Evolutionary conservation across 1,284 basidiomycete species (phyloP).

Genomic region (Moesziomyces sp.): DNA sequence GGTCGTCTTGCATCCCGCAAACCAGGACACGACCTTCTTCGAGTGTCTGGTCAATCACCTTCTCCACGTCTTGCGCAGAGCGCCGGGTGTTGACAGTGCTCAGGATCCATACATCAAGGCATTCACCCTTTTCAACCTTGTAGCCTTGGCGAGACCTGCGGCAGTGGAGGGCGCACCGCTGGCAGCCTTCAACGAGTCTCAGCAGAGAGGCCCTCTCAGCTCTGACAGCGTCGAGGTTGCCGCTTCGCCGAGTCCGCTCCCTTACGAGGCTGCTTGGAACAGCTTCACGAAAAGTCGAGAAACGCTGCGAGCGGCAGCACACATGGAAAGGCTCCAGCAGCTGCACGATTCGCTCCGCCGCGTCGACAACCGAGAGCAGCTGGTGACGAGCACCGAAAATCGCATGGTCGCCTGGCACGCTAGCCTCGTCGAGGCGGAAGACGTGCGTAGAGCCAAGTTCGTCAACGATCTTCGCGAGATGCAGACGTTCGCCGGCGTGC

Average conservation of each 20-base stretch:
- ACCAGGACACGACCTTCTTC: constrained; percentile 51
- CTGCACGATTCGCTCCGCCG: constrained; percentile 44
- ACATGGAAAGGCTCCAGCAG: constrained; percentile 53
- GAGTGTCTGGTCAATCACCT: constrained; percentile 52
- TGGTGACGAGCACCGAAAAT: constrained; percentile 40
- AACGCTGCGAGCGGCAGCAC: constrained; percentile 48
- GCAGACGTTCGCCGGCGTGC: constrained; percentile 34
- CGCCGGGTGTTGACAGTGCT: not conserved
- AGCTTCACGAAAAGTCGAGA: constrained; percentile 47
- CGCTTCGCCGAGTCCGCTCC: not conserved
- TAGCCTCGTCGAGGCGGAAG: constrained; percentile 42
- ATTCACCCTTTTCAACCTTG: constrained; percentile 44
- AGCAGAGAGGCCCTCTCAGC: constrained; percentile 10
- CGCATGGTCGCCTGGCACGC: constrained; percentile 57
- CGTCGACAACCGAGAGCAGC: constrained; percentile 39
- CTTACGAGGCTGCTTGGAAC: constrained; percentile 38
- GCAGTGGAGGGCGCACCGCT: constrained; percentile 36
- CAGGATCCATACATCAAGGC: constrained; percentile 19
- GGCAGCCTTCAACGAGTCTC: constrained; percentile 20
- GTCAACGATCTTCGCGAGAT: constrained; percentile 58
- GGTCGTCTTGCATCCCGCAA: constrained; percentile 30
- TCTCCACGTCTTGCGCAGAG: constrained; percentile 9
- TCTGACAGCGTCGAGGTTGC: not conserved
- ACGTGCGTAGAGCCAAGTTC: constrained; percentile 41
- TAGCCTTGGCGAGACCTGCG: constrained; percentile 36